Base-by-base conservation (phyloP, 495 filamentous ascomycete species). In the Daldinia childiae region DNA sequence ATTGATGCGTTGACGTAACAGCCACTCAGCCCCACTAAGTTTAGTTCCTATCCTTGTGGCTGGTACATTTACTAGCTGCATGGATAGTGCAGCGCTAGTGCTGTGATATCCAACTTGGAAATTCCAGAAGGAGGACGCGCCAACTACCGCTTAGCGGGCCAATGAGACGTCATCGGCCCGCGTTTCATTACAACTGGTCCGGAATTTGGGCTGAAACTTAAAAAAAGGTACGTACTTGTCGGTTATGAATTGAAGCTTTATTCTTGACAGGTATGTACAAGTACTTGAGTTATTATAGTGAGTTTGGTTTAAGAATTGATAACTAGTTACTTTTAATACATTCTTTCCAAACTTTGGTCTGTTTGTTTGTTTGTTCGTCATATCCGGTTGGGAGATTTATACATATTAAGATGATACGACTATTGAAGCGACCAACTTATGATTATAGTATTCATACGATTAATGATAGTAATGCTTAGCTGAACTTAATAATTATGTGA, bases 101-200 rank as follows among this genome's bases (percentile, higher is more conserved):
- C 43, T 15, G 26, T 24, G 4, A 14, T 45, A 38, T 61, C 38
- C 39, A 36, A 60, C 19, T 56, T 61, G 34, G 57, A 64, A 70
- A 34, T 69, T 65, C 71, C 52, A 73, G 57, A 74, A 58, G 39
- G 30, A 39, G 14, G 34, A 66, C 69, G 67, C 66, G 67, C 67
- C 67, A 6, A 21, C 6, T 7, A 12, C 27, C 71, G 71, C 67
- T 74, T 70, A 66, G 41, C 32, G 4, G 17, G 27, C 71, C 71
- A 74, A 74, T 74, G 6, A 60, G 21, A 56, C 2, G 2, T 12
- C 6, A 48, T 57, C 71, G 71, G 67, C 59, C 71, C 67, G 71
- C 38, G 67, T 71, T 45, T 71, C 19, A 41, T 27, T 56, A 2
- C 21, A 39, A 30, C 55, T 55, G 67, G 32, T 57, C 34, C 26